A percentile compares a stretch with the other conserved stretches of the same genome.
Conservation (phyloP, 164 flowering plant genomes). For the Nymphaea colorata region DNA sequence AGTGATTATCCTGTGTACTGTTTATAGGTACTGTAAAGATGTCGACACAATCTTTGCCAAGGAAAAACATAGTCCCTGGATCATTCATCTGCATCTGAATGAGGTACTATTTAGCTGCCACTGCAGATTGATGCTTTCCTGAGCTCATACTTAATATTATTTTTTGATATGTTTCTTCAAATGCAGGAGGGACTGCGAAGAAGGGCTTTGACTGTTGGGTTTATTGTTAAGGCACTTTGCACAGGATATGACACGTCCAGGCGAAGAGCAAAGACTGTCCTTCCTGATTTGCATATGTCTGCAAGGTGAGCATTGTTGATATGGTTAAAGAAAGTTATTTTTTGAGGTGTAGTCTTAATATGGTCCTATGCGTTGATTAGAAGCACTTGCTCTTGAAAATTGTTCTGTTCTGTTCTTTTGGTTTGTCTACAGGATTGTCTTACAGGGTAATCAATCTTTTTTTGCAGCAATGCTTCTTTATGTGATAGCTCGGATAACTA, state of each 20-base stretch:
- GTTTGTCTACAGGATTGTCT: no score
- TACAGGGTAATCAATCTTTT: background rate
- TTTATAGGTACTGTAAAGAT: no score
- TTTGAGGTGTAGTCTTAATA: no score
- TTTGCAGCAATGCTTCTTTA: constrained; percentile 34
- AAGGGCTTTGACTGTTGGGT: constrained; percentile 32
- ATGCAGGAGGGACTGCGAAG: constrained; percentile 36
- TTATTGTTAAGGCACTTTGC: constrained; percentile 39
- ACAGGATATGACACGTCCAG: constrained; percentile 15
- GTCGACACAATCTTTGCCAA: background rate
- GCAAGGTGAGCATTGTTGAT: constrained; percentile 30
- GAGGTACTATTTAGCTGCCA: constrained; percentile 24
- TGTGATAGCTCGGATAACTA: constrained; percentile 13
- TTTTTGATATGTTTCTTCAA: no score
- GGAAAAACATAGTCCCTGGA: constrained; percentile 46
- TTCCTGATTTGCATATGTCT: constrained; percentile 34
- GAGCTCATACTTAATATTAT: background rate
- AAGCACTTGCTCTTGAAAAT: no score
- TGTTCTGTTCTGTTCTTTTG: no score
- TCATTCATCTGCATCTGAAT: constrained; percentile 66
- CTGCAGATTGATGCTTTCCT: no score
- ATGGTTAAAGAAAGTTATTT: no score
- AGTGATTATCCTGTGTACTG: no score
- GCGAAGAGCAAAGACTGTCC: constrained; percentile 15
- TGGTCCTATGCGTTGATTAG: no score